phyloP scores from a whole-genome alignment of 169 alveolate genomes.

The Cryptosporidium felis region DNA sequence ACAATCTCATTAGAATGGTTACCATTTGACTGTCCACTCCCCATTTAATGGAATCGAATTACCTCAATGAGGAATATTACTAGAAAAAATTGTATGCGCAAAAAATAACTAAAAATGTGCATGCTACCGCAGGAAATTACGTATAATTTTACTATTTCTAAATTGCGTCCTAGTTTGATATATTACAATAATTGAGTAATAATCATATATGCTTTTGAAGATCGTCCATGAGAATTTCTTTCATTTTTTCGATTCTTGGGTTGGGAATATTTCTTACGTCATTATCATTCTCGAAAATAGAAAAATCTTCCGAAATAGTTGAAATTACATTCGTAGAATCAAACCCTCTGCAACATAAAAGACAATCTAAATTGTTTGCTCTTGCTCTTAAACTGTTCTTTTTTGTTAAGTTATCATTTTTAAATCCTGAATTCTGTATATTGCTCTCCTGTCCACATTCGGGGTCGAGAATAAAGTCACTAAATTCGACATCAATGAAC shows the following conservation, averaged over 20 bases:
- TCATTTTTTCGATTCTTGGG: neutral
- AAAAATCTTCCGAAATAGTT: constrained; percentile 23
- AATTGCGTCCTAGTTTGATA: too few species aligned
- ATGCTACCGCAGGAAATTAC: neutral
- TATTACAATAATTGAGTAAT: too few species aligned
- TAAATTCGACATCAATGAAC: constrained; percentile 37
- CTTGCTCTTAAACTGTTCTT: neutral
- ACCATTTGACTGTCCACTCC: constrained; percentile 10
- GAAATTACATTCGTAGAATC: constrained; percentile 28
- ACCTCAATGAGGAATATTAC: too few species aligned
- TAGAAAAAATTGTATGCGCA: neutral
- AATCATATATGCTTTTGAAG: neutral
- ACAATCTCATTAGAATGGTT: neutral
- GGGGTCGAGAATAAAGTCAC: constrained; percentile 1
- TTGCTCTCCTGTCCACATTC: constrained; percentile 6
- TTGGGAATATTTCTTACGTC: neutral
- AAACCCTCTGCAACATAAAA: neutral
- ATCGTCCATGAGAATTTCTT: constrained; percentile 26
- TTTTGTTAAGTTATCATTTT: neutral
- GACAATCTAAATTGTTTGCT: constrained; percentile 8
- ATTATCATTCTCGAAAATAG: constrained; percentile 1
- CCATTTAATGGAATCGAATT: constrained; percentile 3
- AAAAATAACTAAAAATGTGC: neutral
- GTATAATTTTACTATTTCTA: neutral
- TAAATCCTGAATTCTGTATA: neutral